Evolutionary conservation across 164 flowering plant genomes (phyloP).

Genomic region (Vitis amurensis): DNA sequence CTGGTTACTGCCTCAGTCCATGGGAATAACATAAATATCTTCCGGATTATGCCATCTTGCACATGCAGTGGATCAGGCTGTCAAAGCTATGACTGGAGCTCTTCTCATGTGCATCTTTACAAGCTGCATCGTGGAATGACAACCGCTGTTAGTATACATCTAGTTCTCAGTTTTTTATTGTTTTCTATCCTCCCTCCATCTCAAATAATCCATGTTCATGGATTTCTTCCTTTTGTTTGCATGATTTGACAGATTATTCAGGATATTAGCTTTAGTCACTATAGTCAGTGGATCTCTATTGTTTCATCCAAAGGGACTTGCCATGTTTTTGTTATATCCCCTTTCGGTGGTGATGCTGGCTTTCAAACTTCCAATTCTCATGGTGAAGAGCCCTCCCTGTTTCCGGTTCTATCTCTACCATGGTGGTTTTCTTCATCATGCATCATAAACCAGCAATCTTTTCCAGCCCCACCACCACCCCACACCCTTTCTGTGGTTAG

Average conservation of each 20-base stretch:
- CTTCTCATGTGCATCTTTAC: constrained; percentile 91
- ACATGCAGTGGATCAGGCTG: constrained; percentile 45
- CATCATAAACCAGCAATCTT: constrained; percentile 39
- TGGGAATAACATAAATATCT: constrained; percentile 88
- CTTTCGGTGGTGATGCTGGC: constrained; percentile 82
- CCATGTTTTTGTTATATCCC: constrained; percentile 81
- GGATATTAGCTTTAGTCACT: constrained; percentile 88
- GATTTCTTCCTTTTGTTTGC: not conserved
- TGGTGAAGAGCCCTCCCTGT: constrained; percentile 46
- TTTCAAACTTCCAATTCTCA: constrained; percentile 45
- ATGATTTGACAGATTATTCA: constrained; percentile 73
- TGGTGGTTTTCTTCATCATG: constrained; percentile 78
- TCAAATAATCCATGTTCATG: not conserved
- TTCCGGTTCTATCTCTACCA: constrained; percentile 54
- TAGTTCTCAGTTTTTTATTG: constrained; percentile 13
- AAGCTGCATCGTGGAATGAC: constrained; percentile 93
- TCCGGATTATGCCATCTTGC: constrained; percentile 71
- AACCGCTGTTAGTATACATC: constrained; percentile 58
- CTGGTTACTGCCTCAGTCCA: constrained; percentile 87
- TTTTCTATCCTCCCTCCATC: not conserved
- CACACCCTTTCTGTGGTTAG: constrained; percentile 72
- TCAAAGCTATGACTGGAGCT: constrained; percentile 57
- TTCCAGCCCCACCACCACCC: constrained; percentile 62
- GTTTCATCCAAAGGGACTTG: constrained; percentile 91
- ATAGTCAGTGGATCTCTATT: constrained; percentile 90